phyloP scores from a whole-genome alignment of 495 filamentous ascomycete genomes.

The Penicillium pulvis region DNA sequence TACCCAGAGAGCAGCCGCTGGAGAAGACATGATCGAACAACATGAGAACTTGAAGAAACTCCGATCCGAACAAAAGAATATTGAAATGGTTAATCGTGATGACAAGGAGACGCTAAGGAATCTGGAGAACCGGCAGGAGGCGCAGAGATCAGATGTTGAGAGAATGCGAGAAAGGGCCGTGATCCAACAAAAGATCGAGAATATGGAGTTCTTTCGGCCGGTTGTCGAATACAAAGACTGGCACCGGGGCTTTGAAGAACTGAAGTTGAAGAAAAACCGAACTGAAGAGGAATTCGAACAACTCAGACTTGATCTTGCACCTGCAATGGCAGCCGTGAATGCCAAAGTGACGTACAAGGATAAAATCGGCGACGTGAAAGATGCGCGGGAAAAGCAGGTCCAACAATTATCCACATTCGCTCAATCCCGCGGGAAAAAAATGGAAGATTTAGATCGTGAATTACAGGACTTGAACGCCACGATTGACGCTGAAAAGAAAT shows the following conservation, averaged over 20 bases:
- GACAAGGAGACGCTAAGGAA: slow-evolving; percentile 64
- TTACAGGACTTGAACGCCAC: slow-evolving; percentile 54
- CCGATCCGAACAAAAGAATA: slow-evolving; percentile 66
- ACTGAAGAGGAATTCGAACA: slow-evolving; percentile 53
- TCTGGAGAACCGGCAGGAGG: slow-evolving; percentile 72
- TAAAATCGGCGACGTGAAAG: slow-evolving; percentile 50
- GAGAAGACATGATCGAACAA: slow-evolving; percentile 75
- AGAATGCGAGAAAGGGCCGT: slow-evolving; percentile 73
- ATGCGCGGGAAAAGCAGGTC: slow-evolving; percentile 51
- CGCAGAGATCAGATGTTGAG: slow-evolving; percentile 79
- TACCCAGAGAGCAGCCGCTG: slow-evolving; percentile 85
- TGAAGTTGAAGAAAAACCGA: slow-evolving; percentile 49
- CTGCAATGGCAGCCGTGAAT: slow-evolving; percentile 65
- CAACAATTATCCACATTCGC: slow-evolving; percentile 55
- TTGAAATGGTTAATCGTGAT: slow-evolving; percentile 57
- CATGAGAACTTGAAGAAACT: slow-evolving; percentile 73
- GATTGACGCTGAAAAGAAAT: slow-evolving; percentile 59
- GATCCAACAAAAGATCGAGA: slow-evolving; percentile 64
- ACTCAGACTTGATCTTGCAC: slow-evolving; percentile 64
- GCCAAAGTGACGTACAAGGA: slow-evolving; percentile 63
- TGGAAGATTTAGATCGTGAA: slow-evolving; percentile 54
- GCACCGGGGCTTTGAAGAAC: slow-evolving; percentile 31
- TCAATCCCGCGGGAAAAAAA: slow-evolving; percentile 45
- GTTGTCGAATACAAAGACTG: slow-evolving; percentile 61
- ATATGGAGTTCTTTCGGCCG: slow-evolving; percentile 66